Conservation (phyloP, 2,329 filamentous ascomycete species). For the Didymella pomorum region DNA sequence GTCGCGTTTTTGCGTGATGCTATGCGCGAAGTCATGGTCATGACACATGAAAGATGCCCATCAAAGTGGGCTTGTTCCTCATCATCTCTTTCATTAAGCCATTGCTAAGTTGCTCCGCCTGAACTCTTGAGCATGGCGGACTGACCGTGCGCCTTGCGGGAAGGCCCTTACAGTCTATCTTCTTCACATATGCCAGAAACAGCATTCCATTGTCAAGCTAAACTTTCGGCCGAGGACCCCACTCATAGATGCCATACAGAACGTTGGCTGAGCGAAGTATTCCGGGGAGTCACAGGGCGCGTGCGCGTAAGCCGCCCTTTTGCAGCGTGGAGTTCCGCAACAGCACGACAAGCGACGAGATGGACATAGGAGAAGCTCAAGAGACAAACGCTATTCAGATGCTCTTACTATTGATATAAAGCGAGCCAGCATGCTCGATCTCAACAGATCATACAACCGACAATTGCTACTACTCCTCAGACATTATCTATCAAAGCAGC, state of each 20-base stretch:
- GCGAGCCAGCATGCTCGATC: no score
- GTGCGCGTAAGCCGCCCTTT: constrained; percentile 7
- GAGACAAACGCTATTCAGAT: no score
- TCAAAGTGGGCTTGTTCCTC: no score
- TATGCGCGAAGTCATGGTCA: not conserved
- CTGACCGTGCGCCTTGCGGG: not conserved
- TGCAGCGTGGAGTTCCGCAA: not conserved
- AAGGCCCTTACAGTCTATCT: not conserved
- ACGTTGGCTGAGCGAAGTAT: not conserved
- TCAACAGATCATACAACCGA: not conserved
- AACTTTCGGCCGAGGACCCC: not conserved
- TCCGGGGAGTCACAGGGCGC: not conserved
- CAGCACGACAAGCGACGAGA: not conserved
- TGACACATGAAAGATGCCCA: no score
- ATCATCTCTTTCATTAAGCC: not conserved
- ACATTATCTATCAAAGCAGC: not conserved
- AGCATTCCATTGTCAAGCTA: not conserved
- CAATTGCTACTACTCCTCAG: not conserved
- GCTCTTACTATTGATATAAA: no score
- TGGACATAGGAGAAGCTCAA: not conserved
- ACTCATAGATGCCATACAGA: not conserved
- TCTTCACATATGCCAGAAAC: not conserved
- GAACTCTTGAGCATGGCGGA: not conserved
- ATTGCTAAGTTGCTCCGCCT: not conserved
- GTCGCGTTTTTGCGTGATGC: not conserved